Evolutionary conservation across 139 green algal species (phyloP).

Genomic region (Bryopsis sp.): DNA sequence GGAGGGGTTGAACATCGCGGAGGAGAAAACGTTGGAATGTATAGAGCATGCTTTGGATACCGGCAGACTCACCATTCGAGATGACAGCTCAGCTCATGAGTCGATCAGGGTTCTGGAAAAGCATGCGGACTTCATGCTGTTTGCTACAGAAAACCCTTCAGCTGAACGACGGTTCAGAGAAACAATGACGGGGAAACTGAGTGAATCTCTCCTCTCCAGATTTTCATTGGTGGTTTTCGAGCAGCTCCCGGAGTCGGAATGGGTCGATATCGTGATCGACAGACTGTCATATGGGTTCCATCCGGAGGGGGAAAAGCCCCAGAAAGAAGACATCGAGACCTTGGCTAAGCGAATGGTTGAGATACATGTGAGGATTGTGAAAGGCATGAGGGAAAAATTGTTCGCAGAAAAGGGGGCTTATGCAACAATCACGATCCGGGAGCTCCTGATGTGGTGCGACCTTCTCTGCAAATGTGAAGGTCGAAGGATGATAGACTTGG

Average conservation of each 20-base stretch:
- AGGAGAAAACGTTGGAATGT: constrained; percentile 27
- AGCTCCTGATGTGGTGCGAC: constrained; percentile 27
- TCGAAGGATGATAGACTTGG: neutral
- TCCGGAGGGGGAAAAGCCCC: neutral
- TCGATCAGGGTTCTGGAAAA: neutral
- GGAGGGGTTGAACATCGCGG: constrained; percentile 82
- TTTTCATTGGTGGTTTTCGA: constrained; percentile 25
- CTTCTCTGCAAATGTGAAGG: too few species aligned
- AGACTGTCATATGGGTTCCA: neutral
- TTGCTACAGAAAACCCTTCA: constrained; percentile 85
- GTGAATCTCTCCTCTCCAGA: constrained; percentile 17
- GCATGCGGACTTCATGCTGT: constrained; percentile 74
- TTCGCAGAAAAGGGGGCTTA: constrained; percentile 15
- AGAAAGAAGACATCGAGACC: neutral
- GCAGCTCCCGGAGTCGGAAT: constrained; percentile 25
- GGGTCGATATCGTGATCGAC: constrained; percentile 16
- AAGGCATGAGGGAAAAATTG: too few species aligned
- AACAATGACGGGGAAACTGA: too few species aligned
- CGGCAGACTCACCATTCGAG: constrained; percentile 18
- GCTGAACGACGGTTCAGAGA: constrained; percentile 22
- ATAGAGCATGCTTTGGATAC: constrained; percentile 17
- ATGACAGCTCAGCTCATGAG: neutral
- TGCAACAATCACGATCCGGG: constrained; percentile 23
- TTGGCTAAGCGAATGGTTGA: neutral
- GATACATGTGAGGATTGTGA: neutral